Evolutionary conservation across 2,329 filamentous ascomycete genomes (phyloP), one percentile per base, ranked within the genome.

Genomic region (Trichophyton mentagrophytes): DNA sequence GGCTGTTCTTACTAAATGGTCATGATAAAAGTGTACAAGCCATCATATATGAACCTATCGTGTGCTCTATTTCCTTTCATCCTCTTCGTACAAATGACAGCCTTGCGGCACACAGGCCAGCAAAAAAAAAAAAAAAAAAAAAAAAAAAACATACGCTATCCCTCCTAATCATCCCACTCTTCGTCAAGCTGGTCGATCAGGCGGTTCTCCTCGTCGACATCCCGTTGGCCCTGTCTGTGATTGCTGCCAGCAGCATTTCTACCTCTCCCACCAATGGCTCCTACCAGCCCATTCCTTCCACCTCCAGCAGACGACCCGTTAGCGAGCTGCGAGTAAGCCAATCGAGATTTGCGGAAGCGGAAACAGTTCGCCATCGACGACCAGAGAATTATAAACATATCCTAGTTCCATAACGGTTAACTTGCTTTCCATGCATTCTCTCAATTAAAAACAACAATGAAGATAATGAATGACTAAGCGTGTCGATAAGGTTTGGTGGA

Each of bases 121-220:
- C n/a, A 25, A 25, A 20, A 25, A 20, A 20, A 46, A 22, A 46
- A 46, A 22, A 20, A 1, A 46, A 17, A 46, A 5, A 17, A 11
- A 15, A 8, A 51, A 53, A 53, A 30, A 25, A 53, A 11, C n/a
- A 53, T 51, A 17, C 5, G 1, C 3, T 25, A 22, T 27, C 49
- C 49, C 15, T 6, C 44, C 60, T 61, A 77, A 66, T 96, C 91
- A 67, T 96, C 91, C 92, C 92, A 97, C 71, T 96, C 91, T 73
- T 97, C 92, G 69, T 97, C 93, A 62, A 96, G 79, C 73, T 96
- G 90, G 72, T 97, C 92, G 72, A 99, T 97, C 67, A 97, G 76
- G 64, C 90, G 79, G 73, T 97, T 96, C 75, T 97, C 93, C 60
- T 90, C 91, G 62, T 96, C 92, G 5, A 82, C 74, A 57, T 77